These are phyloP conservation scores for Talaromyces pinophilus DNA, from an alignment of 2,329 filamentous ascomycete genomes.

Conservation along the genomic window DNA sequence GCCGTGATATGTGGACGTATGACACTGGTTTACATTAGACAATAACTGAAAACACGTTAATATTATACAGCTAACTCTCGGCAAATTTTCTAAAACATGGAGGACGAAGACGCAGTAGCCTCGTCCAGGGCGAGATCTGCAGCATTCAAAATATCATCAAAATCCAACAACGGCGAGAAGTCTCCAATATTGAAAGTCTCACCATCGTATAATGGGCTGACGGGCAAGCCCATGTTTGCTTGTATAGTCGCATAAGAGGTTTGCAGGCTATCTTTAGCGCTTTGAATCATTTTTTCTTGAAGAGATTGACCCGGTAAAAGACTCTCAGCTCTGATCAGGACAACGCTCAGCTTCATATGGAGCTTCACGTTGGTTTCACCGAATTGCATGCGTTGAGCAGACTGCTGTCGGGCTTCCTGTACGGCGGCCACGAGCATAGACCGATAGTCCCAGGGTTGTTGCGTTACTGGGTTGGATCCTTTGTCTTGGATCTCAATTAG, in stretches of 20 bases:
- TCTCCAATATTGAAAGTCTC: neutral
- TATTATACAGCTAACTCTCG: neutral
- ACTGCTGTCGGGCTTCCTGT: neutral
- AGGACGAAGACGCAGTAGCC: neutral
- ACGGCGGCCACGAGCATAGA: constrained; percentile 16
- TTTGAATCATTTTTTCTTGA: constrained; percentile 17
- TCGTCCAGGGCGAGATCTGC: neutral
- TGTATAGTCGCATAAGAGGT: constrained; percentile 6
- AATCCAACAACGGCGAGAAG: constrained; percentile 4
- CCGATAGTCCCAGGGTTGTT: constrained; percentile 9
- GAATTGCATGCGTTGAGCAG: constrained; percentile 10
- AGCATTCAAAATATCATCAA: constrained; percentile 12
- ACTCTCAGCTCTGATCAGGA: constrained; percentile 2
- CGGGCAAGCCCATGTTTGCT: neutral
- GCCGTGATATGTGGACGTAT: neutral
- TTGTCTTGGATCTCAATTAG: constrained; percentile 15
- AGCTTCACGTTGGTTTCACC: constrained; percentile 18
- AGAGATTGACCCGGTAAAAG: neutral
- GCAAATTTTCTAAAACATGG: neutral
- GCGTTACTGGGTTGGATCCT: neutral
- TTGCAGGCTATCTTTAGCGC: constrained; percentile 13
- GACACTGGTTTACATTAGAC: neutral
- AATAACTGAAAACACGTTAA: neutral
- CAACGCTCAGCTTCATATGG: constrained; percentile 17
- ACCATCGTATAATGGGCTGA: neutral